Evolutionary conservation across 164 flowering plant genomes (phyloP).

Genomic region (Cinnamomum micranthum): DNA sequence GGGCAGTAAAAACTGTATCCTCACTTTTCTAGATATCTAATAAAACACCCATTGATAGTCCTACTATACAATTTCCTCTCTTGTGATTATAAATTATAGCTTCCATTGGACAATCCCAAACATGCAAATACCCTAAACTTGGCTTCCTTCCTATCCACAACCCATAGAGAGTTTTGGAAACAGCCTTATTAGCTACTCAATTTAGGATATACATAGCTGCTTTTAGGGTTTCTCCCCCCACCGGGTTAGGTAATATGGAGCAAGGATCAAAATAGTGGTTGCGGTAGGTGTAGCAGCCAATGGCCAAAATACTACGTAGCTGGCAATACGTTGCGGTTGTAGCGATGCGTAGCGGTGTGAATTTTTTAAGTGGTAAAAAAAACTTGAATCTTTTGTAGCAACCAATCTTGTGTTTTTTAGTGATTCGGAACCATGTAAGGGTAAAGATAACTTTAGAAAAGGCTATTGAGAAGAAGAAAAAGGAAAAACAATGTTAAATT

Average conservation of each 20-base stretch:
- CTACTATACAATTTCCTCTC: slow-evolving; percentile 4
- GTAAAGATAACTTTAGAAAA: no score
- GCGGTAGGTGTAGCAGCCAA: no score
- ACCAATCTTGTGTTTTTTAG: no score
- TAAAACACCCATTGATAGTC: slow-evolving; percentile 2
- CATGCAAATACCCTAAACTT: not conserved
- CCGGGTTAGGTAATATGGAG: not conserved
- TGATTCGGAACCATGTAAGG: no score
- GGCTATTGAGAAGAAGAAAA: no score
- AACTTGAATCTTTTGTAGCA: no score
- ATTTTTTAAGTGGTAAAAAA: no score
- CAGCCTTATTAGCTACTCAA: not conserved
- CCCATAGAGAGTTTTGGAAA: not conserved
- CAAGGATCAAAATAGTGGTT: no score
- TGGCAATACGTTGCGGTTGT: no score
- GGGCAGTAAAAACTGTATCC: slow-evolving; percentile 6
- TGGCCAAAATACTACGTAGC: no score
- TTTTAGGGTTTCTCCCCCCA: not conserved
- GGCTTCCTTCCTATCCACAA: not conserved
- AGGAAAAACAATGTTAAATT: no score
- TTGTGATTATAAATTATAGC: not conserved
- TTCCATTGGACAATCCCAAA: slow-evolving; percentile 4
- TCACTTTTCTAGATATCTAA: slow-evolving; percentile 4
- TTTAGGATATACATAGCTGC: slow-evolving; percentile 1
- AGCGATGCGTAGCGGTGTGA: no score